A percentile compares a stretch with the other conserved stretches of the same genome.
These are phyloP conservation scores for Singerocomus rubriflavus DNA, from an alignment of 1,284 basidiomycete species.

Conservation along the genomic window DNA sequence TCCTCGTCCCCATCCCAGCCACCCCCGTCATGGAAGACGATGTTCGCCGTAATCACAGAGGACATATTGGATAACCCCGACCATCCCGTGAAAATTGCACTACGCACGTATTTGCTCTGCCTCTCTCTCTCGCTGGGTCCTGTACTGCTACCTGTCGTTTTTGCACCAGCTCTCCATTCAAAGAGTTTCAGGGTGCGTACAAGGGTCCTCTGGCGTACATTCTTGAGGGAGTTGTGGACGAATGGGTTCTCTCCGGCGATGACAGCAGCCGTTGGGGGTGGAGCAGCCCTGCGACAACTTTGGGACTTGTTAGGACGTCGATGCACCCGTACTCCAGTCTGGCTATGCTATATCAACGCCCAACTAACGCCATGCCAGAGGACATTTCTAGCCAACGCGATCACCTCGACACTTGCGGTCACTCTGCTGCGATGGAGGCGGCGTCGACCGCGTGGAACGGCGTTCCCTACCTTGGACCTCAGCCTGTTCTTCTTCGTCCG, in stretches of 20 bases:
- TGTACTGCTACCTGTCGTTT: slow-evolving; percentile 51
- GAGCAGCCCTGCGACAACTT: slow-evolving; percentile 47
- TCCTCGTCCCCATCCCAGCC: not conserved
- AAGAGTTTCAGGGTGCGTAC: slow-evolving; percentile 13
- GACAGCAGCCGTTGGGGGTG: slow-evolving; percentile 61
- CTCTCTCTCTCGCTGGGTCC: slow-evolving; percentile 66
- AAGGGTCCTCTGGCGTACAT: slow-evolving; percentile 38
- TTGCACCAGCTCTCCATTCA: slow-evolving; percentile 29
- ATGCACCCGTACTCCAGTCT: not conserved
- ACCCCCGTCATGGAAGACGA: slow-evolving; percentile 11
- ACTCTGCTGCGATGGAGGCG: slow-evolving; percentile 48
- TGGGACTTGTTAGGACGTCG: slow-evolving; percentile 38
- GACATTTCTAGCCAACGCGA: slow-evolving; percentile 54
- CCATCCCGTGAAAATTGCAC: slow-evolving; percentile 59
- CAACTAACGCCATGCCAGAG: slow-evolving; percentile 36
- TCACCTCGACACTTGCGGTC: slow-evolving; percentile 56
- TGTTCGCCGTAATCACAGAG: not conserved
- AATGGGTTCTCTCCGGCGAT: slow-evolving; percentile 69
- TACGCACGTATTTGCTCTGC: slow-evolving; percentile 66
- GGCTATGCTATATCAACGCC: slow-evolving; percentile 2
- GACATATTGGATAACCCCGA: slow-evolving; percentile 13
- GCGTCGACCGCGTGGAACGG: slow-evolving; percentile 6
- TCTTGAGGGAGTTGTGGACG: slow-evolving; percentile 53
- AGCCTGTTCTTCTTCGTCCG: slow-evolving; percentile 68
- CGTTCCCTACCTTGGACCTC: slow-evolving; percentile 62